Base-by-base conservation (phyloP, 371 early-diverging fungal genomes). In the Mortierella polycephala region DNA sequence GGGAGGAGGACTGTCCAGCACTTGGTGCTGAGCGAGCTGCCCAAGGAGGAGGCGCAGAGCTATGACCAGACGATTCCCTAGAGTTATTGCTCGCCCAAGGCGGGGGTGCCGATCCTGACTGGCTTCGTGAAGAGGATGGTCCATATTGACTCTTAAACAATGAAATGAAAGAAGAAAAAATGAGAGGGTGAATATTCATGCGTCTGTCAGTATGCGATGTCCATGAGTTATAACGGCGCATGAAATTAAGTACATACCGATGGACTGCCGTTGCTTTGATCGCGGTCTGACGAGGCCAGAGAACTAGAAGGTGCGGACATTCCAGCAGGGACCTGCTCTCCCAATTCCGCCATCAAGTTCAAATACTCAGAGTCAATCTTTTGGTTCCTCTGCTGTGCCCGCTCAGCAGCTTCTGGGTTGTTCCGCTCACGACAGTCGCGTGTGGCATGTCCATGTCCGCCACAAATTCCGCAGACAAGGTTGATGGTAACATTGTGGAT, bases 361-460 rank as follows among this genome's bases (percentile, higher is more conserved):
- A 91, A 85, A 63, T 95, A 95, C 81, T 97, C 98, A 30, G 88
- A 86, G 74, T 97, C 96, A 16, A 96, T 80, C 84, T 94, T 92
- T 74, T 92, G 88, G 65, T 96, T 94, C 21, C 94, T 87, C 58
- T 95, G 90, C 56, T 85, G 84, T 1, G 91, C 90, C 61, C 88
- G 86, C 47, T 86, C 83, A 60, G 89, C 81, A 12, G 88, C 87
- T 57, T 89, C 92, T 9, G 91, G 97, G 81, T 94, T 89, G 80
- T 92, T 92, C 50, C 94, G 88, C 62, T 90, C 92, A 69, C 83
- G 80, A 81, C 95, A 95, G 83, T 95, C 96, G 57, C 94, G 90
- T 14, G 96, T 94, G 62, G 93, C 92, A 83, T 98, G 99, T 18
- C 98, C 99, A 62, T 88, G 92, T 62, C 96, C 95, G 62, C 89